These are phyloP conservation scores for Hysterium pulicare DNA, from an alignment of 2,329 filamentous ascomycete species.

Conservation along the genomic window DNA sequence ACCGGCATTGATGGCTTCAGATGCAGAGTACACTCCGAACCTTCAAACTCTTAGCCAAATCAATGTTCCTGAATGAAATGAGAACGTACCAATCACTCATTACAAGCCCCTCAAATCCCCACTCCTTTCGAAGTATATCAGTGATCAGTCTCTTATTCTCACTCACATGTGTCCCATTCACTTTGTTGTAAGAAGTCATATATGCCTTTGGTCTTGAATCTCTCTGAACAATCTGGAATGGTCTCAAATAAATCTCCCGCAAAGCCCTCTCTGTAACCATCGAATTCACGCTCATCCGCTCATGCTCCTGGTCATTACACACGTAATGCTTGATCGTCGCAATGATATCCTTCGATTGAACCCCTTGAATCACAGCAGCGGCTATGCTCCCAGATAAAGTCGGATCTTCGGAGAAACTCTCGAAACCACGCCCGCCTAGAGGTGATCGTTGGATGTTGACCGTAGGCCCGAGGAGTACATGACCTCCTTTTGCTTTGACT, in stretches of 20 bases:
- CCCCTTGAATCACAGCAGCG: slow-evolving; percentile 56
- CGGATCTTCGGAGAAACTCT: slow-evolving; percentile 68
- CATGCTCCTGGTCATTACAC: slow-evolving; percentile 66
- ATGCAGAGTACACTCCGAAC: slow-evolving; percentile 34
- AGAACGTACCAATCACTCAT: slow-evolving; percentile 67
- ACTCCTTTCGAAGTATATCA: slow-evolving; percentile 64
- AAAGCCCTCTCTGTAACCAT: slow-evolving; percentile 56
- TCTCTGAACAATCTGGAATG: slow-evolving; percentile 68
- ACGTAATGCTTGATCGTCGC: slow-evolving; percentile 74
- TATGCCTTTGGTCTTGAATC: slow-evolving; percentile 65
- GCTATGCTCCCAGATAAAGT: slow-evolving; percentile 66
- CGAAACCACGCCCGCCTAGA: slow-evolving; percentile 75
- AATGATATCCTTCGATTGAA: slow-evolving; percentile 64
- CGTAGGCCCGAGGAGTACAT: slow-evolving; percentile 71
- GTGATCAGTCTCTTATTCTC: slow-evolving; percentile 65
- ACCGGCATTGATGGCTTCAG: slow-evolving; percentile 33
- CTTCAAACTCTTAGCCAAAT: slow-evolving; percentile 60
- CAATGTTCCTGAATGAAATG: too few relatives aligned
- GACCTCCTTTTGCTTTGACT: slow-evolving; percentile 66
- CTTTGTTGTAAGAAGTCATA: slow-evolving; percentile 73
- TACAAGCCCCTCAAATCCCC: slow-evolving; percentile 68
- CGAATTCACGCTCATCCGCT: slow-evolving; percentile 56
- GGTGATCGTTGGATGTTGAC: slow-evolving; percentile 79
- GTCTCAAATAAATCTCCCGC: slow-evolving; percentile 53
- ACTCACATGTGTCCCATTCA: slow-evolving; percentile 68